These are phyloP conservation scores for Nothomitra cinnamomea DNA, from an alignment of 2,329 filamentous ascomycete species.

Conservation along the genomic window DNA sequence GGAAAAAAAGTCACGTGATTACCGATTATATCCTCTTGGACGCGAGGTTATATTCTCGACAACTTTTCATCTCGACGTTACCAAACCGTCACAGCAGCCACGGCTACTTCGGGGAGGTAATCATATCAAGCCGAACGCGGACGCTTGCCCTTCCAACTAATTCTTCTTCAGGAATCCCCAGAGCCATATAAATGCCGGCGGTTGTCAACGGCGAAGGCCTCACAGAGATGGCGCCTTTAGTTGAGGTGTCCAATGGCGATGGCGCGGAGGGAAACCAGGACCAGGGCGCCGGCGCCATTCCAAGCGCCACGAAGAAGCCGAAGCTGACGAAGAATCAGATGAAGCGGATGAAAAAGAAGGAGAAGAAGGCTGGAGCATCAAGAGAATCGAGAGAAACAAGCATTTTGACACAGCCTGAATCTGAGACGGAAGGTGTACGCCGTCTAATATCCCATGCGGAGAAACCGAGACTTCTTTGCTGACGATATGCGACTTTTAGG, in stretches of 20 bases:
- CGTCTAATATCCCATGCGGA: conserved; percentile 9
- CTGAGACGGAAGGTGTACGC: conserved; percentile 20
- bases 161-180: background rate
- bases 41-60: background rate
- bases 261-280: background rate
- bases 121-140: background rate
- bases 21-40: background rate
- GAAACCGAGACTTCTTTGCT: background rate
- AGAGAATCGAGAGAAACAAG: background rate
- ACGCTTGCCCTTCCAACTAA: conserved; percentile 3
- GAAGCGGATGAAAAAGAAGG: conserved; percentile 86
- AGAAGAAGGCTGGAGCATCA: conserved; percentile 40
- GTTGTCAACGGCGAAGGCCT: background rate
- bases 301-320: conserved; percentile 10
- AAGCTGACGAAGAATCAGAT: conserved; percentile 92
- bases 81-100: background rate
- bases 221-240: background rate
- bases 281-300: background rate
- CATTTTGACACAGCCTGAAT: conserved; percentile 20
- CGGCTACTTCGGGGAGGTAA: background rate
- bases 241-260: background rate
- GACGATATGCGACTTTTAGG: background rate
- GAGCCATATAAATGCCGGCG: background rate
- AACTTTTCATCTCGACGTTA: background rate
- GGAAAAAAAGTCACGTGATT: no score